Evolutionary conservation across 495 filamentous ascomycete genomes (phyloP), one percentile per base, ranked within the genome.

Genomic region (Hypoxylon fragiforme): DNA sequence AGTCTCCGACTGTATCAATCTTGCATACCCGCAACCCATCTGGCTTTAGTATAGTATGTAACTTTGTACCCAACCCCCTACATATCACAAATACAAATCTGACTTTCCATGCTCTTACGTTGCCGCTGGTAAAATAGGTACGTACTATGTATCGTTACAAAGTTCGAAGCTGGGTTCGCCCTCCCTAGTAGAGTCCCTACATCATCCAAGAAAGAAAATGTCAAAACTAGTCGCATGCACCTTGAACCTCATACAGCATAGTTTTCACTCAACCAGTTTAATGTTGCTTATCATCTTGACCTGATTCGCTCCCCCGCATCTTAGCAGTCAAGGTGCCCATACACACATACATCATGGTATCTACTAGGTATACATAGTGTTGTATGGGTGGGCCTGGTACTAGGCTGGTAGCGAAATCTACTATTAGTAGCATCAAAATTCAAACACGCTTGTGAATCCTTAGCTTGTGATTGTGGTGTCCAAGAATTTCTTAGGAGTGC

Each of bases 301-400:
- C 40, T 54, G 34, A 60, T 60, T 60, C 56, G 56, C 44, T 49
- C 56, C 56, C 55, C 56, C 44, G 44, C 56, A 59, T 53, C 39
- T 30, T 51, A 51, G 43, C 42, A 48, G 36, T 38, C 48, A 38
- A 16, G 41, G 13, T 21, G 2, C 34, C 9, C 36, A 19, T 26
- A 28, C 21, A 51, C 28, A 4, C 9, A 53, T 11, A 51, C 50
- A 42, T 45, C 54, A 47, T 53, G 34, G 48, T 30, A 44, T n/a
- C n/a, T n/a, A n/a, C n/a, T n/a, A n/a, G n/a, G n/a, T n/a, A n/a
- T n/a, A n/a, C n/a, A n/a, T n/a, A n/a, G n/a, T n/a, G n/a, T n/a
- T n/a, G 30, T 38, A 30, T 50, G 37, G 31, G 32, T 50, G 53
- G 38, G 9, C 7, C 41, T 18, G n/a, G n/a, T n/a, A n/a, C n/a